Evolutionary conservation across 768 basidiomycete species (phyloP), one percentile per base, ranked within the genome.

Genomic region (Tulasnella sp.): DNA sequence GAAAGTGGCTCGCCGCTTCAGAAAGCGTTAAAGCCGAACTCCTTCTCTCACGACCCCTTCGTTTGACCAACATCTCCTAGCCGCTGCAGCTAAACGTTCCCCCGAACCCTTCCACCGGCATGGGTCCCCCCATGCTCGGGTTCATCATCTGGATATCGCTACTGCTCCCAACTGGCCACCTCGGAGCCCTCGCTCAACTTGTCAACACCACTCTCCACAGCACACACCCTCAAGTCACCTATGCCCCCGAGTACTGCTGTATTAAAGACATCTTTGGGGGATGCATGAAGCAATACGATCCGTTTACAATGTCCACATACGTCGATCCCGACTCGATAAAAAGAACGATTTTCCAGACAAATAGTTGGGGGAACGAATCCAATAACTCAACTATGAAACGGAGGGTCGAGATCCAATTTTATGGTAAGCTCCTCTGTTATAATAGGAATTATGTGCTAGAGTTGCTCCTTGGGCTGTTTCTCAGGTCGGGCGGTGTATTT

Each of bases 171-270:
- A 31, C n/a, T 16, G 4, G 16, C 3, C 62, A 68, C 14, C 18
- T 68, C 62, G 34, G 27, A 24, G 34, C 16, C 31, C 12, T 27
- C 21, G 62, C 62, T 12, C n/a, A 68, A 31, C 38, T 74, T n/a
- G 27, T 42, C 39, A 74, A 40, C 31, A 74, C 73, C 38, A 74
- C 73, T 36, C 31, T 74, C 38, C 38, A 74, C 73, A 74, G 73
- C 73, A 74, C 73, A 14, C 38, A 74, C 38, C 39, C 73, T 21
- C 73, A 74, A 74, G 9, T 74, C 21, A n/a, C 27, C n/a, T 74
- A 74, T 74, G 38, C 73, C 14, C 73, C 73, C 39, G 73, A 68
- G 27, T 68, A 12, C 31, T 68, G 31, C 31, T 68, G 62, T 14
- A 14, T 36, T 24, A 68, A 27, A 36, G 6, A 34, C 39, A 21